Conservation (phyloP, 2,329 filamentous ascomycete species). For the Endothia cerciana region DNA sequence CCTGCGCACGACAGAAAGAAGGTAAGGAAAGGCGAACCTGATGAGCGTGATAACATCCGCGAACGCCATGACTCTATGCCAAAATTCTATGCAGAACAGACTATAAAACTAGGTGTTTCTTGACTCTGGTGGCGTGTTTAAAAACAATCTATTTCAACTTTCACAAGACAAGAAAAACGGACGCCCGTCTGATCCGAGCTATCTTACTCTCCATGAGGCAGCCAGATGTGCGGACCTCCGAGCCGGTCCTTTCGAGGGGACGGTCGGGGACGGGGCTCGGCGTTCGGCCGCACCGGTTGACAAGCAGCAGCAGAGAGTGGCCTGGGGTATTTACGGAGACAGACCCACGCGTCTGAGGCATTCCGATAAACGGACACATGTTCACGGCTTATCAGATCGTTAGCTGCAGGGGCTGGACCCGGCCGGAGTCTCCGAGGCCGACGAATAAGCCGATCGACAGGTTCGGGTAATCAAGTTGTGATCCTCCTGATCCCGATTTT, state of each 20-base stretch:
- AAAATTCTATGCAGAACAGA: not conserved
- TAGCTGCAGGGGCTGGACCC: not conserved
- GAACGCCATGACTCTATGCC: constrained; percentile 3
- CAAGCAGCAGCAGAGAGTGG: not conserved
- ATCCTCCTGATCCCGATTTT: no score
- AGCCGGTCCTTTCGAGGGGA: not conserved
- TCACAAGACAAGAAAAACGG: not conserved
- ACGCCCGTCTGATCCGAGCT: not conserved
- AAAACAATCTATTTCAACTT: not conserved
- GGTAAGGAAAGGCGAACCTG: constrained; percentile 8
- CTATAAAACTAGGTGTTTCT: not conserved
- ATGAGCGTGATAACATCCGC: constrained; percentile 12
- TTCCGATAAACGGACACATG: not conserved
- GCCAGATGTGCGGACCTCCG: not conserved
- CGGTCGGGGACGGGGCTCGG: not conserved
- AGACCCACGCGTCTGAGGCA: not conserved
- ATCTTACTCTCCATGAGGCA: not conserved
- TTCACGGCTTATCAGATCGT: constrained; percentile 18
- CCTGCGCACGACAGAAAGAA: not conserved
- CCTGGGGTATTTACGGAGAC: not conserved
- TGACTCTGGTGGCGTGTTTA: not conserved
- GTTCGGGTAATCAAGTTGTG: not conserved
- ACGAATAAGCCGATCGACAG: not conserved
- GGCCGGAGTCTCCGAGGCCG: constrained; percentile 10
- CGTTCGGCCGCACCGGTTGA: not conserved